Base-by-base conservation (phyloP, 2,329 filamentous ascomycete species). In the Dothistroma septosporum region DNA sequence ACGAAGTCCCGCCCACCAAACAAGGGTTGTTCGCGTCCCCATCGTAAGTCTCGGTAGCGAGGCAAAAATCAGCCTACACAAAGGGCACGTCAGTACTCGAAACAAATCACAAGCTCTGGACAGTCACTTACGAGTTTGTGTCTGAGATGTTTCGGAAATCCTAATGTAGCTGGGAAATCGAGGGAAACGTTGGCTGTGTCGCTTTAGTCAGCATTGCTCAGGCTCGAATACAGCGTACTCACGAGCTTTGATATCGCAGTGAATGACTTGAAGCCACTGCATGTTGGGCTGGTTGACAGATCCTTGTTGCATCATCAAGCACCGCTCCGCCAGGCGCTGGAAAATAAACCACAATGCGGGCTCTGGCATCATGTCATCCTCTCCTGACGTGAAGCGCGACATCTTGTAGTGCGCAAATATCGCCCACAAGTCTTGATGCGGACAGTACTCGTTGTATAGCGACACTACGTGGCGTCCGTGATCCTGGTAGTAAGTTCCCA, bases 211-310 rank as follows among this genome's bases (percentile, higher is more conserved):
- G 11, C 19, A 12, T 7, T 2, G 10, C 5, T 9, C 31, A 14
- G 10, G 12, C 14, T 19, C 2, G 11, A 46, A 21, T 10, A 32
- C 16, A 16, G 16, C 24, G 7, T 28, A 46, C 56, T 44, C 19
- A 58, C 56, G 21, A 8, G 58, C n/a, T 53, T 64, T 66, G 19
- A 66, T 63, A 53, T 67, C 61, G 7, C 60, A 35, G 46, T 67
- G 65, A 12, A 67, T 33, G n/a, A 63, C 59, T 46, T 62, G 52
- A 1, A 37, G 11, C 60, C 60, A 62, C 7, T 22, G 12, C 11
- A 31, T n/a, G 16, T 33, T 12, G 6, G n/a, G 16, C 12, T 28
- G 48, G n/a, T 50, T 28, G 22, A 60, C 47, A 8, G 32, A 33
- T 24, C 64, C 61, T 33, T 61, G 37, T 35, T 57, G 47, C 65